Conservation (phyloP, 139 green algal genomes). For the Monoraphidium neglectum region DNA sequence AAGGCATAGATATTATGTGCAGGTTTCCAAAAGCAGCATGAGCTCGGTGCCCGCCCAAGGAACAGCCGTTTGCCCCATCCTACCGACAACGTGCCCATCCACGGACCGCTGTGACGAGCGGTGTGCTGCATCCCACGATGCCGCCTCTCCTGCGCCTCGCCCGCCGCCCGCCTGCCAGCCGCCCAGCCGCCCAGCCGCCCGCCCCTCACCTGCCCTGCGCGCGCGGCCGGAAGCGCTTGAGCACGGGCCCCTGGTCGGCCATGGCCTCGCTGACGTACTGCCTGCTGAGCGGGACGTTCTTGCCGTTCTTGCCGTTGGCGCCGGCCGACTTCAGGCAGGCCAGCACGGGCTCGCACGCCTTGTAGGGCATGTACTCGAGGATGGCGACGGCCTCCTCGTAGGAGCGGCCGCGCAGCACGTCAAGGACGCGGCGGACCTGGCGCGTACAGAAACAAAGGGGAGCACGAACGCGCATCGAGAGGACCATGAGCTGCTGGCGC, state of each 20-base stretch:
- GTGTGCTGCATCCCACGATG: too few relatives aligned
- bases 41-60: too few relatives aligned
- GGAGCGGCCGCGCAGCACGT: constrained; percentile 85
- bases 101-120: too few relatives aligned
- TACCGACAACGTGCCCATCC: too few relatives aligned
- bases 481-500: neutral
- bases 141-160: too few relatives aligned
- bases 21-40: too few relatives aligned
- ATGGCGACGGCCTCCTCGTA: constrained; percentile 96
- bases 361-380: constrained; percentile 95
- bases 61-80: too few relatives aligned
- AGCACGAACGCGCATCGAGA: neutral
- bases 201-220: constrained; percentile 79
- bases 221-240: constrained; percentile 83
- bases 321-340: constrained; percentile 54
- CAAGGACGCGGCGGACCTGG: constrained; percentile 90
- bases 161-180: too few relatives aligned
- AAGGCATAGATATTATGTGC: too few relatives aligned
- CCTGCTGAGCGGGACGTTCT: constrained; percentile 83
- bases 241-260: constrained; percentile 72
- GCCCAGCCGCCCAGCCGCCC: too few relatives aligned
- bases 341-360: constrained; percentile 63
- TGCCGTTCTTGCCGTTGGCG: constrained; percentile 97
- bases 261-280: constrained; percentile 85
- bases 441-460: neutral